These are phyloP conservation scores for Magnusiomyces suaveolens DNA, from an alignment of 1,139 yeast genomes.

Conservation along the genomic window DNA sequence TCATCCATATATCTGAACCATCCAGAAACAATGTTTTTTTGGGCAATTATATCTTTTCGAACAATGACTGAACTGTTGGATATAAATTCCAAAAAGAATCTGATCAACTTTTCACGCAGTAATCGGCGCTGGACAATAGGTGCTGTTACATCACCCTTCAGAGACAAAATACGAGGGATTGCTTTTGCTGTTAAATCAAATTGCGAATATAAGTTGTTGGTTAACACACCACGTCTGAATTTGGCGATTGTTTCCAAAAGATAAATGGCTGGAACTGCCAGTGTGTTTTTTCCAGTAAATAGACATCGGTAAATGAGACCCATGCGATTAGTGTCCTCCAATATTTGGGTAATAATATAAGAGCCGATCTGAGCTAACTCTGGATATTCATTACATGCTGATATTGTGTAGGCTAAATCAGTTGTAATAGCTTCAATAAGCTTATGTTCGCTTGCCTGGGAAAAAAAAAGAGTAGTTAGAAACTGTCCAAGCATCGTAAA, in stretches of 20 bases:
- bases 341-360: conserved; percentile 41
- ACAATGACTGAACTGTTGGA: conserved; percentile 41
- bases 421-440: conserved; percentile 24
- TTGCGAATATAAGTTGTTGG: conserved; percentile 49
- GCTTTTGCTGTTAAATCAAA: conserved; percentile 60
- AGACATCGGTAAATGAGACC: conserved; percentile 64
- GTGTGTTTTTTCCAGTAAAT: conserved; percentile 46
- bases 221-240: conserved; percentile 42
- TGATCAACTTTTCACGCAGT: conserved; percentile 50
- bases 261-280: conserved; percentile 53
- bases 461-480: conserved; percentile 8
- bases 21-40: conserved; percentile 49
- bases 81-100: conserved; percentile 51
- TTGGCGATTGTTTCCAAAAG: conserved; percentile 45
- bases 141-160: conserved; percentile 39
- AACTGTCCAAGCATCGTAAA: conserved; percentile 2
- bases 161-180: conserved; percentile 53
- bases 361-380: conserved; percentile 25
- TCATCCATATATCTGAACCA: conserved; percentile 56
- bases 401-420: conserved; percentile 7
- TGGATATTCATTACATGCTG: conserved; percentile 12
- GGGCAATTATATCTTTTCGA: conserved; percentile 53
- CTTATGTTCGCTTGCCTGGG: conserved; percentile 22
- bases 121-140: conserved; percentile 32
- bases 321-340: conserved; percentile 40